Conservation (phyloP, 176 grass and related monocot species). For the Oryza glaberrima region DNA sequence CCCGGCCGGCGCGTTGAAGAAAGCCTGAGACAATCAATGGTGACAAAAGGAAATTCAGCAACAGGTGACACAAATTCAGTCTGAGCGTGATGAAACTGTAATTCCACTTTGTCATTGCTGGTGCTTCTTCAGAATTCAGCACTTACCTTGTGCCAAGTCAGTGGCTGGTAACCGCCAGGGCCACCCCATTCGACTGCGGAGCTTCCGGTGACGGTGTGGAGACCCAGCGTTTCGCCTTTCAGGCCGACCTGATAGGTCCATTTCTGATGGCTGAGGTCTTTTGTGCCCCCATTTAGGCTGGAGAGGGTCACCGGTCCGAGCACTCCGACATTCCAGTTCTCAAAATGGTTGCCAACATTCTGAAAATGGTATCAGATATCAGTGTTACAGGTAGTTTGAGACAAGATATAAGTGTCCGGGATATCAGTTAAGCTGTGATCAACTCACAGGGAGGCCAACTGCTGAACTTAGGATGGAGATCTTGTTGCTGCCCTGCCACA, state of each 20-base stretch:
- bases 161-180: slow-evolving; percentile 52
- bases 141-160: slow-evolving; percentile 94
- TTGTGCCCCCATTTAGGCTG: slow-evolving; percentile 68
- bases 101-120: neutral
- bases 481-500: slow-evolving; percentile 90
- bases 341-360: slow-evolving; percentile 86
- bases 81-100: neutral
- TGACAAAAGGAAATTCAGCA: neutral
- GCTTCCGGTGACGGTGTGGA: slow-evolving; percentile 68
- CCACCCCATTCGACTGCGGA: slow-evolving; percentile 74
- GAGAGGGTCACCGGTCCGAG: slow-evolving; percentile 77
- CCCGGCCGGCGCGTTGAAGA: slow-evolving; percentile 77
- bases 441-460: slow-evolving; percentile 83
- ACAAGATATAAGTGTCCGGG: neutral
- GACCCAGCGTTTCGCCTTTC: slow-evolving; percentile 66
- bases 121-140: neutral
- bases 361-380: slow-evolving; percentile 21
- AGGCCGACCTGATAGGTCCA: slow-evolving; percentile 94
- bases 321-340: slow-evolving; percentile 81
- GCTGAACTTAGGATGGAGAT: slow-evolving; percentile 89
- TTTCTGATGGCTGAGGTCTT: slow-evolving; percentile 78
- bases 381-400: neutral
- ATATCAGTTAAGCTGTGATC: neutral
- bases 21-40: slow-evolving; percentile 43
- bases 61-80: neutral